Base-by-base conservation (phyloP, 2,329 filamentous ascomycete species). In the Ophioceras dolichostomum region DNA sequence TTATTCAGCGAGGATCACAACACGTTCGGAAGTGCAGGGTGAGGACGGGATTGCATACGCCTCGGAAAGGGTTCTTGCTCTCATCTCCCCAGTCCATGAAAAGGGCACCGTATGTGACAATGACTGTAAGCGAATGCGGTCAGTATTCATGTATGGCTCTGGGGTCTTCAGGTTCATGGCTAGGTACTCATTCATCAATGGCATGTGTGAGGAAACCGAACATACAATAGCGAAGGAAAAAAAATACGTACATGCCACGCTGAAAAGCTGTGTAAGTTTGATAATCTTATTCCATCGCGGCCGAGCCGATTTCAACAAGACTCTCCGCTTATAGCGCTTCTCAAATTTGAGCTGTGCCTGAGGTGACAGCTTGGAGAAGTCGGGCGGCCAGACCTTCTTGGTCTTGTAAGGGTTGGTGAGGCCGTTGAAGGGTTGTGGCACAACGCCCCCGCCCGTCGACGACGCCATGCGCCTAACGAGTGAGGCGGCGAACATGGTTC, bases 321-420 rank as follows among this genome's bases (percentile, higher is more conserved):
- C 58, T 38, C 83, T 70, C 37, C 83, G 69, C 59, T 85, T 82
- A 60, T 81, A 88, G 52, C 81, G 79, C 55, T 82, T 77, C 64
- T 89, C 83, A 48, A 86, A 79, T 31, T 76, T 70, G 53, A 88
- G 81, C 57, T 88, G 79, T 51, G 87, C 76, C 56, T 82, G 81
- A 33, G 67, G 61, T 27, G 75, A 75, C 41, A 89, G 69, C 52
- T 74, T 71, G 43, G 67, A 61, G 57, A 89, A 83, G 57, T 87
- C 77, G 10, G 83, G 83, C 40, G 83, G 83, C 83, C 83, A 89
- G 45, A 74, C 63, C 53, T 80, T 83, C 58, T 83, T 79, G 34
- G 76, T 72, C 49, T 65, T 72, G 60, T 74, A 79, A 5, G 70
- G 70, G 51, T 75, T 77, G 42, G 57, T 67, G 29, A 57, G 35